phyloP scores from a whole-genome alignment of 192 early-diverging fungal species.

The Coemansia sp. region DNA sequence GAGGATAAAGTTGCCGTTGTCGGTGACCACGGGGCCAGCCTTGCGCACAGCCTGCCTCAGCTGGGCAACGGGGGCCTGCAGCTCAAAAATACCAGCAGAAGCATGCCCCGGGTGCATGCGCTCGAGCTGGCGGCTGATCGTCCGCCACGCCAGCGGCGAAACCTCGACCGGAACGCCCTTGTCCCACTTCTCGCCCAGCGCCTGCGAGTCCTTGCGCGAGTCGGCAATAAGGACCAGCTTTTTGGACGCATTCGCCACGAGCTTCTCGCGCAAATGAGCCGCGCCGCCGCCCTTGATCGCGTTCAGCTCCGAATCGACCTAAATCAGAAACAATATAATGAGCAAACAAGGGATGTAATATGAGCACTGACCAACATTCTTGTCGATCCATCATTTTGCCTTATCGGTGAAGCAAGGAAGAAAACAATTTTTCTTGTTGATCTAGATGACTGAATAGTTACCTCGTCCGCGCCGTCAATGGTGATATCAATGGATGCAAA shows the following conservation, averaged over 20 bases:
- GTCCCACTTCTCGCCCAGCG: slow-evolving; percentile 81
- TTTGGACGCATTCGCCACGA: slow-evolving; percentile 79
- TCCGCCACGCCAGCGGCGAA: slow-evolving; percentile 75
- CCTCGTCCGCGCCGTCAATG: slow-evolving; percentile 91
- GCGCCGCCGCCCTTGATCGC: slow-evolving; percentile 96
- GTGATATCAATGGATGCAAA: slow-evolving; percentile 67
- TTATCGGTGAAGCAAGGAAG: too few relatives aligned
- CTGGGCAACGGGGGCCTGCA: slow-evolving; percentile 53
- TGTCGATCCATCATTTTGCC: not conserved
- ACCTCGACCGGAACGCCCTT: slow-evolving; percentile 92
- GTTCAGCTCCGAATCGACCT: slow-evolving; percentile 81
- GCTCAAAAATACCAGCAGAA: slow-evolving; percentile 16
- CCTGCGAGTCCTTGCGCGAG: slow-evolving; percentile 76
- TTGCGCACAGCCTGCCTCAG: slow-evolving; percentile 84
- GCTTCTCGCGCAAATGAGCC: slow-evolving; percentile 92
- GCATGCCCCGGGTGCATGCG: slow-evolving; percentile 18
- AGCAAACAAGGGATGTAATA: not conserved
- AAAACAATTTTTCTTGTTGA: too few relatives aligned
- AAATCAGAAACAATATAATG: not conserved
- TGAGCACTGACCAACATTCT: not conserved
- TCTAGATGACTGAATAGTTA: slow-evolving; percentile 13
- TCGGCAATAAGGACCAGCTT: slow-evolving; percentile 91
- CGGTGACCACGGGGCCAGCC: slow-evolving; percentile 92
- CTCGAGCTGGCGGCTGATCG: slow-evolving; percentile 57
- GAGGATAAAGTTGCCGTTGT: slow-evolving; percentile 91